Conservation (phyloP, 768 basidiomycete genomes). For the Xerocomellus intermedius region DNA sequence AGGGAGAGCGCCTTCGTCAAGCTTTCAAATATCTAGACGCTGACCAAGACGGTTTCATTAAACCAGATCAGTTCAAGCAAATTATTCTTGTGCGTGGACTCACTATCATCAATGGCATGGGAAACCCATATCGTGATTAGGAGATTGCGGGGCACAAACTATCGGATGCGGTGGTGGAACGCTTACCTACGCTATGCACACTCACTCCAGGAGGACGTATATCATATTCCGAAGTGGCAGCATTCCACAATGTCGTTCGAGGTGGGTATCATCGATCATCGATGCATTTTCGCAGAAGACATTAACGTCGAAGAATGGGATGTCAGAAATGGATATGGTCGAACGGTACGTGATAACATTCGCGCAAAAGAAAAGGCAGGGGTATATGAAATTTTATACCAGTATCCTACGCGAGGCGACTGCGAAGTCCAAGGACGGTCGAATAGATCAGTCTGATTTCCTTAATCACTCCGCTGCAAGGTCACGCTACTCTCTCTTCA, state of each 20-base stretch:
- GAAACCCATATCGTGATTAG: slow-evolving; percentile 38
- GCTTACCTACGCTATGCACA: slow-evolving; percentile 89
- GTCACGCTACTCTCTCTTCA: slow-evolving; percentile 93
- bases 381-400: slow-evolving; percentile 2
- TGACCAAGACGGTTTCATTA: slow-evolving; percentile 92
- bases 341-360: slow-evolving; percentile 55
- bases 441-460: slow-evolving; percentile 96
- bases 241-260: slow-evolving; percentile 95
- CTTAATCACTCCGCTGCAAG: slow-evolving; percentile 81
- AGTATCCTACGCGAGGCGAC: slow-evolving; percentile 91
- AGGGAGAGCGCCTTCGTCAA: slow-evolving; percentile 96
- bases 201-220: slow-evolving; percentile 87
- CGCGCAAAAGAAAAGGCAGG: background rate
- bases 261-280: slow-evolving; percentile 44
- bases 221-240: slow-evolving; percentile 94
- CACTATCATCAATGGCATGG: background rate
- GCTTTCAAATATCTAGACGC: slow-evolving; percentile 90
- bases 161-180: slow-evolving; percentile 88
- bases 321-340: slow-evolving; percentile 89
- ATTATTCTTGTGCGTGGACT: slow-evolving; percentile 79
- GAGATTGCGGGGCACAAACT: slow-evolving; percentile 98
- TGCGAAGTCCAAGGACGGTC: slow-evolving; percentile 87
- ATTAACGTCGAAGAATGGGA: slow-evolving; percentile 5
- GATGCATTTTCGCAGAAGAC: background rate
- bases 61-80: slow-evolving; percentile 88